Evolutionary conservation across 2,329 filamentous ascomycete genomes (phyloP), one percentile per base, ranked within the genome.

Genomic region (Aspergillus ustus): DNA sequence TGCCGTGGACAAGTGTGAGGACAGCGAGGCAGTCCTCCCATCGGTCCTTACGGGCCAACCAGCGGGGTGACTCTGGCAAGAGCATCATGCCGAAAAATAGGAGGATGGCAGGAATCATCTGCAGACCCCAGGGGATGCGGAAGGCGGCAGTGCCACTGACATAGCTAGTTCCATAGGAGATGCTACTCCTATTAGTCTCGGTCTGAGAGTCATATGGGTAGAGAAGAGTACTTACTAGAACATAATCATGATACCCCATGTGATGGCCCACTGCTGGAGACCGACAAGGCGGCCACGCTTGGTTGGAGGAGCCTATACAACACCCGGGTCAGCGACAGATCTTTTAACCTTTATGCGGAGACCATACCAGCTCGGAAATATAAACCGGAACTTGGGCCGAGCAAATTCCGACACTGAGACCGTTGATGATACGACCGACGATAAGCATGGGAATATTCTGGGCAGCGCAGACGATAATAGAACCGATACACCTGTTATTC

Each of bases 201-300:
- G 4, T 28, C 3, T 17, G n/a, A 40, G 5, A 17, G 25, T 25
- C 1, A 25, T 25, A 46, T 85, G 79, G 80, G 87, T 15, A 3
- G 44, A 65, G 87, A 88, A 61, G 91, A 90, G 20, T 87, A 63
- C 67, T 66, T 71, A 72, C 87, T 75, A 88, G 78, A 89, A 90
- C 86, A 89, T 89, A 76, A 89, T 87, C 64, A 89, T 71, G 65
- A 89, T 89, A 66, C 86, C 88, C 83, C 83, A 90, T 66, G 90
- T 90, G 62, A 93, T 91, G 22, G 89, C 88, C 81, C 89, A 89
- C 73, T 92, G 90, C 73, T 92, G 89, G 48, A 86, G 84, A 56
- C 89, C 87, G 17, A 93, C 88, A 37, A 93, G 81, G 48, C 87
- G 83, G 17, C 84, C 84, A 68, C 84, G 81, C 69, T 82, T 84